Base-by-base conservation (phyloP, 495 filamentous ascomycete species). In the Mytilinidion resinicola region DNA sequence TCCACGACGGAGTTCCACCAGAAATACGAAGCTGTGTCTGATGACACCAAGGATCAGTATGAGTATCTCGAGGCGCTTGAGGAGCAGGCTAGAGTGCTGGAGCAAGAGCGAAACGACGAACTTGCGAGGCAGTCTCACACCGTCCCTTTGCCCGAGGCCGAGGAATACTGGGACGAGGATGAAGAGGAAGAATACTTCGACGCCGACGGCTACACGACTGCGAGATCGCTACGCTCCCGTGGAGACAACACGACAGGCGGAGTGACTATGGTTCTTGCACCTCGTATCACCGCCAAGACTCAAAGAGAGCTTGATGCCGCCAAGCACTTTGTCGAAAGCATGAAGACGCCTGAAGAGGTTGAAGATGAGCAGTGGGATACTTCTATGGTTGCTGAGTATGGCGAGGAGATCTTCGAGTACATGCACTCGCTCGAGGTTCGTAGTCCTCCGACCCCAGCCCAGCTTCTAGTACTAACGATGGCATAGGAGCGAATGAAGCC, bases 371-470 rank as follows among this genome's bases (percentile, higher is more conserved):
- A 79, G 20, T 95, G 84, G 77, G 93, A 99, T 68, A 88, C 91
- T n/a, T 96, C 87, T 67, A 96, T 99, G 95, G 93, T 99, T 35
- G 87, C 91, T 14, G 92, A 97, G 68, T 99, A 99, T 67, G 84
- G 85, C 48, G 87, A 93, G 4, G 93, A 99, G 68, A 99, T 99
- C 60, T 97, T 96, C 65, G 76, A 80, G 8, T 95, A 97, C 73
- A 87, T 97, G 86, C 80, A 80, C 55, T 77, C 85, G 48, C 83
- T 96, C 49, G 93, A 98, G 88, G 91, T 96, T 79, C 74, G 82
- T 68, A 34, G 14, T 1, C 33, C 14, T 60, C 11, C 19, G 17
- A 4, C 20, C 9, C 9, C 44, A 20, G n/a, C 14, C n/a, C 5
- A 33, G 46, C 1, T 30, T 12, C 10, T n/a, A 56, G 46, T 44